Evolutionary conservation across 1,284 basidiomycete species (phyloP).

Genomic region (Waitea zeae): DNA sequence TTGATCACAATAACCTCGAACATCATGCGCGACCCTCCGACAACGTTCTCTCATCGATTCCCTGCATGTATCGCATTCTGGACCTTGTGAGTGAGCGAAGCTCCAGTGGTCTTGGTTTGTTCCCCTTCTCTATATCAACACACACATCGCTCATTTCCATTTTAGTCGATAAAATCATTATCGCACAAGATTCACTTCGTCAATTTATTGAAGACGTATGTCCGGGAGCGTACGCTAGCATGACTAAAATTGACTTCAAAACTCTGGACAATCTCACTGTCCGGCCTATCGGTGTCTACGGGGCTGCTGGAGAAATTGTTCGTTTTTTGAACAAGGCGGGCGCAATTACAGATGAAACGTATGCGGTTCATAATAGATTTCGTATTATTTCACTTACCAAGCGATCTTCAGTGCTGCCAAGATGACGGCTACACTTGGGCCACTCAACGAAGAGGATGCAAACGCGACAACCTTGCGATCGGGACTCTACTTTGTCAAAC

Average conservation of each 20-base stretch:
- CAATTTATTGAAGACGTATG: slow-evolving; percentile 24
- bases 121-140: background rate
- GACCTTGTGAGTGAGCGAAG: slow-evolving; percentile 32
- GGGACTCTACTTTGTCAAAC: slow-evolving; percentile 25
- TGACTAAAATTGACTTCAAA: slow-evolving; percentile 35
- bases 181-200: slow-evolving; percentile 27
- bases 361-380: slow-evolving; percentile 7
- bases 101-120: slow-evolving; percentile 29
- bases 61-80: slow-evolving; percentile 34
- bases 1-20: too few relatives aligned
- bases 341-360: slow-evolving; percentile 20
- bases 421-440: too few relatives aligned
- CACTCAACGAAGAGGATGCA: too few relatives aligned
- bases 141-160: background rate
- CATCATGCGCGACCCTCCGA: too few relatives aligned
- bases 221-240: slow-evolving; percentile 28
- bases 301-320: slow-evolving; percentile 29
- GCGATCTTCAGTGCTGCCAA: background rate
- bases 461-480: slow-evolving; percentile 25
- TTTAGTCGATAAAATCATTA: slow-evolving; percentile 41
- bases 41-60: too few relatives aligned
- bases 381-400: background rate
- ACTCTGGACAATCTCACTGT: slow-evolving; percentile 22
- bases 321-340: slow-evolving; percentile 19
- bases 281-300: slow-evolving; percentile 37